A percentile compares a stretch with the other conserved stretches of the same genome.
Evolutionary conservation across 768 basidiomycete genomes (phyloP).

Genomic region (Coprinellus micaceus): DNA sequence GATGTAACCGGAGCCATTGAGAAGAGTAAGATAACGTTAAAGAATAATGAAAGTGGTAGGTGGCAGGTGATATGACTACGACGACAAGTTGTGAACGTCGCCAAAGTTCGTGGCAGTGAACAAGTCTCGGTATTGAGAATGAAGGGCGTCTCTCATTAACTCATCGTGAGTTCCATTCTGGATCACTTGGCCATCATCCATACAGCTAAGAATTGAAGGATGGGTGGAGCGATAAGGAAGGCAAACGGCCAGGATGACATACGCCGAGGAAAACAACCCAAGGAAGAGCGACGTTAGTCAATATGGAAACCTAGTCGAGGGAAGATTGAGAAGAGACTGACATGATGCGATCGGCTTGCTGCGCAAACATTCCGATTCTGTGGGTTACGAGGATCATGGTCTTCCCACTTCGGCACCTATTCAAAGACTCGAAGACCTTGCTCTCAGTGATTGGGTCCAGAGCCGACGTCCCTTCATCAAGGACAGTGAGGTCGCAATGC

Average conservation of each 20-base stretch:
- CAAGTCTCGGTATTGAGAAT: conserved; percentile 30
- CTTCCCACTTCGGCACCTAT: conserved; percentile 32
- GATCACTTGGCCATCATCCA: conserved; percentile 33
- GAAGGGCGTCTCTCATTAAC: conserved; percentile 23
- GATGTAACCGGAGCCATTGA: too few relatives aligned
- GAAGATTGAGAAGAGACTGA: conserved; percentile 23
- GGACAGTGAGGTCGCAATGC: conserved; percentile 37
- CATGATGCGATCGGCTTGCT: conserved; percentile 48
- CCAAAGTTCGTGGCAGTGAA: too few relatives aligned
- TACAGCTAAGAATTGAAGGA: conserved; percentile 23
- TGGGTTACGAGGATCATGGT: conserved; percentile 52
- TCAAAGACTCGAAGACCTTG: conserved; percentile 37
- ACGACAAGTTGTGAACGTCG: too few relatives aligned
- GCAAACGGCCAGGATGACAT: neutral
- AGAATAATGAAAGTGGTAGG: too few relatives aligned
- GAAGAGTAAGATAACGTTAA: too few relatives aligned
- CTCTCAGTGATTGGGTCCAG: conserved; percentile 49
- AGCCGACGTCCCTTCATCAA: conserved; percentile 51
- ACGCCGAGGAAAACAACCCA: too few relatives aligned
- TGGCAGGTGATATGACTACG: too few relatives aligned
- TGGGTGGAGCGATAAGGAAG: neutral
- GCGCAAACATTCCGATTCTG: conserved; percentile 38
- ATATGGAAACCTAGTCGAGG: conserved; percentile 4
- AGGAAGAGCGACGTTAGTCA: neutral
- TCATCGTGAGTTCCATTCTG: conserved; percentile 33